These are phyloP conservation scores for Plectosphaerella plurivora DNA, from an alignment of 2,329 filamentous ascomycete genomes.

Conservation along the genomic window DNA sequence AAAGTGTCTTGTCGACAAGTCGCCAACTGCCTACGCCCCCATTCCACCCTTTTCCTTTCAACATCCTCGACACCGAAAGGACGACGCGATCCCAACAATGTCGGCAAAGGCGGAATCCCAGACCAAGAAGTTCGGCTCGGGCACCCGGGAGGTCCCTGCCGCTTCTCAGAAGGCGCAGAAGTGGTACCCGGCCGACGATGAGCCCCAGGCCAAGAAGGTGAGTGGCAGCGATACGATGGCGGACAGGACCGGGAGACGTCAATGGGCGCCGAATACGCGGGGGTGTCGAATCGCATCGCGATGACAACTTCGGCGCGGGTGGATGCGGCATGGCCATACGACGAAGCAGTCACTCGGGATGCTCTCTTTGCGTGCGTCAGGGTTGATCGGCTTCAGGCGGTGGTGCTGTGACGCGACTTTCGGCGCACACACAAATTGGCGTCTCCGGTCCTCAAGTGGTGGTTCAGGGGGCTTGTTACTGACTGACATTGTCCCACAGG, in stretches of 20 bases:
- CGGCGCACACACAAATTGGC: slow-evolving; percentile 1
- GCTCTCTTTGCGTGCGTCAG: too few relatives aligned
- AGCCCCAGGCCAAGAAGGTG: slow-evolving; percentile 88
- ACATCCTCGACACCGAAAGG: slow-evolving; percentile 11
- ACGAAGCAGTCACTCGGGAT: too few relatives aligned
- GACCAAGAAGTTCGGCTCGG: slow-evolving; percentile 97
- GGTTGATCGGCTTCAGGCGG: too few relatives aligned
- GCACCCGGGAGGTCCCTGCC: slow-evolving; percentile 86
- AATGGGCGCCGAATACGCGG: background rate
- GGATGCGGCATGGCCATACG: too few relatives aligned
- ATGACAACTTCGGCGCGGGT: too few relatives aligned
- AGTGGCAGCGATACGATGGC: slow-evolving; percentile 37
- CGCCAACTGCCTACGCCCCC: slow-evolving; percentile 33
- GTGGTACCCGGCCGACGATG: slow-evolving; percentile 97
- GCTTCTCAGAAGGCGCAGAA: slow-evolving; percentile 91
- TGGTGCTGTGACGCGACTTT: too few relatives aligned
- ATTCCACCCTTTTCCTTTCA: slow-evolving; percentile 15
- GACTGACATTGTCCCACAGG: slow-evolving; percentile 46
- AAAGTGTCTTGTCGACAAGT: background rate
- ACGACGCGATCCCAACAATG: slow-evolving; percentile 45
- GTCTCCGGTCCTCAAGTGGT: background rate
- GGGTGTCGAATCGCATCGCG: background rate
- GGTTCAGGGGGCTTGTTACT: background rate
- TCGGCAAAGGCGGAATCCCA: slow-evolving; percentile 66
- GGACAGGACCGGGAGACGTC: background rate